Base-by-base conservation (phyloP, 164 flowering plant genomes). In the Kalanchoe fedtschenkoi region DNA sequence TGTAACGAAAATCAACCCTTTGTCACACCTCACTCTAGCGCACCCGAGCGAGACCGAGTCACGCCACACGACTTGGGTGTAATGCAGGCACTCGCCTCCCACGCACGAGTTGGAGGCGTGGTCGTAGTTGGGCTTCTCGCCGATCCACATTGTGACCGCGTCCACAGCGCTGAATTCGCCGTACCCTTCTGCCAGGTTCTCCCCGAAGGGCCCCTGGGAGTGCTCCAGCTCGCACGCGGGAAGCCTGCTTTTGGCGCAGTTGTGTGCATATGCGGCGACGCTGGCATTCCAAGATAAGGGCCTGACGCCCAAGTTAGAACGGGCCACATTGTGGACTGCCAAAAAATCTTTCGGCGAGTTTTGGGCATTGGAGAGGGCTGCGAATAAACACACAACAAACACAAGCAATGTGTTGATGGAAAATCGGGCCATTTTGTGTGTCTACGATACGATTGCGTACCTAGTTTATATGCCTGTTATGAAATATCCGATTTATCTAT, bases 21-120 rank as follows among this genome's bases (percentile, higher is more conserved):
- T 62, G 30, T 28, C 4, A 37, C 83, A 79, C 37, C 39, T 46
- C 30, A 68, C 76, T 33, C 75, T 70, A 37, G 80, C 86, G 21
- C 86, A 77, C 6, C 83, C 83, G 4, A 79, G 39, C 4, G 54
- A 60, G 10, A 46, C 28, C 3, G 80, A 38, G 39, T 72, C 41
- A 15, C 66, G 62, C 82, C 85, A 76, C 3, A 76, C 72, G 4
- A 81, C 56, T 42, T 75, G 85, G 1, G 80, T 81, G 54, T 79
- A 81, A 51, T 79, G 88, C 66, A 62, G 26, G 63, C 88, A 79
- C 14, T 67, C 68, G 15, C 65, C 47, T 0, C 70, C 75, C 3
- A 59, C 53, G 33, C 80, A 76, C 0, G 70, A 43, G 43, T 76
- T 73, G 2, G 76, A 63, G 2, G 10, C 28, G 64, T 73, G 42